Conservation (phyloP, 2,329 filamentous ascomycete genomes). For the Fusarium oligoseptatum region DNA sequence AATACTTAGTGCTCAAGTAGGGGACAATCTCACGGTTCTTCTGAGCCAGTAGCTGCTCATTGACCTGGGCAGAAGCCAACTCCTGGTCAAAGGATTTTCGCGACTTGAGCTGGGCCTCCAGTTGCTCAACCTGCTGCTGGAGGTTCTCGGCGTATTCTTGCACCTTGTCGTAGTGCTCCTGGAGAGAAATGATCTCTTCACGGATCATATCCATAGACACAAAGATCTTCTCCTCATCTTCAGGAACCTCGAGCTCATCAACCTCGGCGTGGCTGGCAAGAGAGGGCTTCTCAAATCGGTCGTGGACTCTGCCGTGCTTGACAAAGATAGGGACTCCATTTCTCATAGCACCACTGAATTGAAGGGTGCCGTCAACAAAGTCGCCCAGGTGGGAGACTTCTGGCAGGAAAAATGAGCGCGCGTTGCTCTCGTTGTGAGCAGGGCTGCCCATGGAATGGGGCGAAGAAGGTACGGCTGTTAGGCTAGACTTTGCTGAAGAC, state of each 20-base stretch:
- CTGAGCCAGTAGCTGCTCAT: conserved; percentile 62
- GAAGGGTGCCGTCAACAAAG: conserved; percentile 68
- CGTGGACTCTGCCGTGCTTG: conserved; percentile 65
- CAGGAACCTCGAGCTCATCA: conserved; percentile 63
- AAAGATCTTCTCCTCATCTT: conserved; percentile 70
- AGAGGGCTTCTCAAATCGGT: conserved; percentile 54
- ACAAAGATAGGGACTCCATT: conserved; percentile 70
- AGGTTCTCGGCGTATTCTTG: conserved; percentile 67
- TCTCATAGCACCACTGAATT: conserved; percentile 63
- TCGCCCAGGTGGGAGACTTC: conserved; percentile 68
- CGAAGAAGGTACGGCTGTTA: conserved; percentile 58
- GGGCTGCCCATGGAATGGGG: conserved; percentile 52
- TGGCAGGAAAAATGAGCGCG: conserved; percentile 67
- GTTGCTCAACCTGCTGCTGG: conserved; percentile 63
- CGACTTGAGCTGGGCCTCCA: conserved; percentile 63
- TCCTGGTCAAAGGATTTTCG: conserved; percentile 58
- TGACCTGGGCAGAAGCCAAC: conserved; percentile 59
- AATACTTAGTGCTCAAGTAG: background rate
- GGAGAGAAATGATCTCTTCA: conserved; percentile 67
- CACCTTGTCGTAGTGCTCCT: conserved; percentile 68
- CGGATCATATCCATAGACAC: conserved; percentile 74
- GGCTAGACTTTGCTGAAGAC: conserved; percentile 57
- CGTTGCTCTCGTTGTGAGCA: conserved; percentile 56
- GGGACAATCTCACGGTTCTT: conserved; percentile 66
- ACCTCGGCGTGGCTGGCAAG: conserved; percentile 60